These are phyloP conservation scores for Mycena haematopus DNA, from an alignment of 768 basidiomycete genomes.

Conservation along the genomic window DNA sequence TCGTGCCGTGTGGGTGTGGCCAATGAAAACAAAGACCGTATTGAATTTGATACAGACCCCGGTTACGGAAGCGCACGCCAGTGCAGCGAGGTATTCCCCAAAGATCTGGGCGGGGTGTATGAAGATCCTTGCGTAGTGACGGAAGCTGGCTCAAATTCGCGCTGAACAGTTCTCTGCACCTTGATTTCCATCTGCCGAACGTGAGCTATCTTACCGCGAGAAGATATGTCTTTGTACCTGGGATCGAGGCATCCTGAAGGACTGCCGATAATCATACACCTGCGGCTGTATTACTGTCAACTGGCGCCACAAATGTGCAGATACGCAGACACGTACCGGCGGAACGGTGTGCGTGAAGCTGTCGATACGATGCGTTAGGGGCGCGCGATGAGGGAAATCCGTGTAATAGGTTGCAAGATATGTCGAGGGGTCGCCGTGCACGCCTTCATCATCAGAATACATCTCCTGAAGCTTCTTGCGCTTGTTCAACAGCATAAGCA, in stretches of 20 bases:
- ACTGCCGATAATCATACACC: slow-evolving; percentile 4
- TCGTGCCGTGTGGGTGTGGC: background rate
- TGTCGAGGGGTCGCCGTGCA: slow-evolving; percentile 3
- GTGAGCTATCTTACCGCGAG: background rate
- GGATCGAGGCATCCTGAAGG: slow-evolving; percentile 14
- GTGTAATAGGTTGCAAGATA: slow-evolving; percentile 14
- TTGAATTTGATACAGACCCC: no score
- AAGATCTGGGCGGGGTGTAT: background rate
- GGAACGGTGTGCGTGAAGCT: background rate
- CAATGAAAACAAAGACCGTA: no score
- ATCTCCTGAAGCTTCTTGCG: slow-evolving; percentile 37
- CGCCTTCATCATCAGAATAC: slow-evolving; percentile 23
- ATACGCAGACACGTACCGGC: background rate
- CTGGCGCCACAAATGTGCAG: no score
- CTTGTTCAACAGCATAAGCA: slow-evolving; percentile 41
- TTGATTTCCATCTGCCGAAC: background rate
- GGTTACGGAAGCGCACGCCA: background rate
- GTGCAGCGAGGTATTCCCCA: background rate
- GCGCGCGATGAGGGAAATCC: slow-evolving; percentile 19
- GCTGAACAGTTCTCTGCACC: background rate
- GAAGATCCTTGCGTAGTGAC: no score
- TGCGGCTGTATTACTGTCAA: background rate
- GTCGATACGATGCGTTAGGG: background rate
- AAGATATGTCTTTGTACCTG: background rate
- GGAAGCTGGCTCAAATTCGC: no score